Percentiles rank a stretch among this genome's conserved stretches.
Evolutionary conservation across 2,329 filamentous ascomycete species (phyloP).

Genomic region (Volutella citrinella): DNA sequence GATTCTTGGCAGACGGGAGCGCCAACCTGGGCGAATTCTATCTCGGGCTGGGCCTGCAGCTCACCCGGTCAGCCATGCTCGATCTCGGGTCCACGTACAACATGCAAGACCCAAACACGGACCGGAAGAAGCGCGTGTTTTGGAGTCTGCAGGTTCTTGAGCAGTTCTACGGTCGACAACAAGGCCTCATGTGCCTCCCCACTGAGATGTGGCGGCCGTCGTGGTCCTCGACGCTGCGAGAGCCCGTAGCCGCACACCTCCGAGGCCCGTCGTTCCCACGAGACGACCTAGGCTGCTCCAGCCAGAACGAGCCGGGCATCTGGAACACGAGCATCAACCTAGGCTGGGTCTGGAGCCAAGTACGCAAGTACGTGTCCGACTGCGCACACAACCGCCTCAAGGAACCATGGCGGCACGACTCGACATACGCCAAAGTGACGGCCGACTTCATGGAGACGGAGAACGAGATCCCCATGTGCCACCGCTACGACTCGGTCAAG

Average conservation of each 20-base stretch:
- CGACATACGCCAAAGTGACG: slow-evolving; percentile 47
- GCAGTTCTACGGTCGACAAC: slow-evolving; percentile 47
- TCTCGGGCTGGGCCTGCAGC: slow-evolving; percentile 47
- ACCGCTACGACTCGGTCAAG: slow-evolving; percentile 50
- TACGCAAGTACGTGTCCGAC: slow-evolving; percentile 44
- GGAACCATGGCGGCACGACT: slow-evolving; percentile 51
- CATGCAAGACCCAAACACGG: slow-evolving; percentile 30
- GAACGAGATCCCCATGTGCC: slow-evolving; percentile 46
- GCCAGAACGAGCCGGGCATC: slow-evolving; percentile 41
- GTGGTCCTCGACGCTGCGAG: slow-evolving; percentile 22
- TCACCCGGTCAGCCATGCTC: slow-evolving; percentile 48
- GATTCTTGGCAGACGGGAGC: slow-evolving; percentile 40
- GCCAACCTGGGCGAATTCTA: slow-evolving; percentile 48
- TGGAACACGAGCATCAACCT: slow-evolving; percentile 49
- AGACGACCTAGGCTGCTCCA: slow-evolving; percentile 42
- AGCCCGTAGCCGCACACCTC: slow-evolving; percentile 25
- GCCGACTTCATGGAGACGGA: slow-evolving; percentile 51
- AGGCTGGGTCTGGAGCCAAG: slow-evolving; percentile 50
- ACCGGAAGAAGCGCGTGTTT: slow-evolving; percentile 48
- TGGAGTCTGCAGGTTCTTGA: slow-evolving; percentile 51
- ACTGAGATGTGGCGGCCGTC: slow-evolving; percentile 40
- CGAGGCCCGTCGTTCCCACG: slow-evolving; percentile 40
- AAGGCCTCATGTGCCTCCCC: slow-evolving; percentile 39
- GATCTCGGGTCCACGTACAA: slow-evolving; percentile 40
- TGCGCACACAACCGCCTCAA: slow-evolving; percentile 45